phyloP scores from a whole-genome alignment of 805 yeast genomes.

The Ogataea angusta region DNA sequence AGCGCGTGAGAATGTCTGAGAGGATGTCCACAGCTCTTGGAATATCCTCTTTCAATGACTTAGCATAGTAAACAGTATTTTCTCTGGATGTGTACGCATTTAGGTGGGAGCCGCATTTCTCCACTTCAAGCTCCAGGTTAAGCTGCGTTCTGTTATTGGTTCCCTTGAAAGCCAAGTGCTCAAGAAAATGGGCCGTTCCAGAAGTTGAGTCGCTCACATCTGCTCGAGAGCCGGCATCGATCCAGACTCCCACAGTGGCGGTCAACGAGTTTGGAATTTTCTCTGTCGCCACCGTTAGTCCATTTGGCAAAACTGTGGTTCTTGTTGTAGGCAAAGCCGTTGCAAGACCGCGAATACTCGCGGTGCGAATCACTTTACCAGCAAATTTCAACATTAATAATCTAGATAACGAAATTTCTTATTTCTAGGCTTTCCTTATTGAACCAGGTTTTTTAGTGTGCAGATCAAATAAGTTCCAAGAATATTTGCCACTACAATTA shows the following conservation, averaged over 20 bases:
- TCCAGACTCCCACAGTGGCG: slow-evolving; percentile 98
- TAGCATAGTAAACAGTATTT: slow-evolving; percentile 95
- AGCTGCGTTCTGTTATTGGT: slow-evolving; percentile 77
- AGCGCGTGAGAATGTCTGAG: slow-evolving; percentile 83
- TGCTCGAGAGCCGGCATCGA: slow-evolving; percentile 97
- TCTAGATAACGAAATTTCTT: not conserved
- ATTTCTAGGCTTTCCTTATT: slow-evolving; percentile 5
- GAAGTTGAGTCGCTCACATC: slow-evolving; percentile 74
- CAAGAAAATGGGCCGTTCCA: slow-evolving; percentile 97
- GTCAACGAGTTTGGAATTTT: slow-evolving; percentile 81
- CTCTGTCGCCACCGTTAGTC: slow-evolving; percentile 92
- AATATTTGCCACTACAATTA: slow-evolving; percentile 7
- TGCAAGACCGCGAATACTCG: slow-evolving; percentile 14
- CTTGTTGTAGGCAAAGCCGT: slow-evolving; percentile 43
- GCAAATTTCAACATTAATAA: slow-evolving; percentile 10
- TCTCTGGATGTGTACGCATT: slow-evolving; percentile 99
- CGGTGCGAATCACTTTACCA: not conserved
- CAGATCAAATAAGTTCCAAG: not conserved
- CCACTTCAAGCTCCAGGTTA: slow-evolving; percentile 86
- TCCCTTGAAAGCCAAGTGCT: slow-evolving; percentile 96
- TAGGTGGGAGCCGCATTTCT: slow-evolving; percentile 92
- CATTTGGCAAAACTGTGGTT: slow-evolving; percentile 81
- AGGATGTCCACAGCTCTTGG: slow-evolving; percentile 84
- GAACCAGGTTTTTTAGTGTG: slow-evolving; percentile 2
- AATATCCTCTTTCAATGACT: slow-evolving; percentile 75